Conservation (phyloP, 495 filamentous ascomycete species). For the Amphirosellinia nigrospora region DNA sequence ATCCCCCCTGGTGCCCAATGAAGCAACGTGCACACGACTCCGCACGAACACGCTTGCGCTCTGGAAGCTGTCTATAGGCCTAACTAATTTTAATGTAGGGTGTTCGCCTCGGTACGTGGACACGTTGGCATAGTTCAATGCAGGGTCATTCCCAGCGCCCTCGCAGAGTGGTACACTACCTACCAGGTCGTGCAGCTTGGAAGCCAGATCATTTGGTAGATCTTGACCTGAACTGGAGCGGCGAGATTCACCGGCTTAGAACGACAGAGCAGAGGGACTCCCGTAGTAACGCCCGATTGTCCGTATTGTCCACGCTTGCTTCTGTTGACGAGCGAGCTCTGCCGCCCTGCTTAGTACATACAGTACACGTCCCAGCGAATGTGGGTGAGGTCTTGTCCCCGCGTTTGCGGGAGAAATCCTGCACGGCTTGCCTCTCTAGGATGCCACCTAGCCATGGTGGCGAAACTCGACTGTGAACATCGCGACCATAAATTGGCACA, state of each 20-base stretch:
- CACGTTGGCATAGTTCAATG: conserved; percentile 29
- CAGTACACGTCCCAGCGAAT: conserved; percentile 9
- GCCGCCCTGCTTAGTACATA: conserved; percentile 14
- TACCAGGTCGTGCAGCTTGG: conserved; percentile 24
- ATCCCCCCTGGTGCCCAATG: conserved; percentile 34
- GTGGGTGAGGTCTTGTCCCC: conserved; percentile 23
- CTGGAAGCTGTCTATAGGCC: conserved; percentile 18
- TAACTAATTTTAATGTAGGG: neutral
- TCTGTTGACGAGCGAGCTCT: neutral
- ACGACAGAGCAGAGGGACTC: conserved; percentile 21
- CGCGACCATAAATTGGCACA: conserved; percentile 27
- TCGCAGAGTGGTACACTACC: conserved; percentile 11
- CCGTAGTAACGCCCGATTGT: conserved; percentile 19
- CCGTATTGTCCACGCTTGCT: conserved; percentile 14
- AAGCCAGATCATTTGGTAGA: conserved; percentile 29
- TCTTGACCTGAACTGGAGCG: conserved; percentile 28
- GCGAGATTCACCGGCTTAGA: conserved; percentile 25
- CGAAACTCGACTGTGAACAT: conserved; percentile 14
- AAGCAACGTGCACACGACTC: conserved; percentile 11
- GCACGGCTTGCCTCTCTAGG: conserved; percentile 21
- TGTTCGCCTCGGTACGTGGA: conserved; percentile 26
- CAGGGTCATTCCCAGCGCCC: conserved; percentile 25
- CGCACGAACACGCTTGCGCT: conserved; percentile 7
- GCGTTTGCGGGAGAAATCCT: conserved; percentile 9
- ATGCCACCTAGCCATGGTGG: conserved; percentile 23